Base-by-base conservation (phyloP, 225 moss, liverwort and hornwort genomes). In the Neckera pumila region DNA sequence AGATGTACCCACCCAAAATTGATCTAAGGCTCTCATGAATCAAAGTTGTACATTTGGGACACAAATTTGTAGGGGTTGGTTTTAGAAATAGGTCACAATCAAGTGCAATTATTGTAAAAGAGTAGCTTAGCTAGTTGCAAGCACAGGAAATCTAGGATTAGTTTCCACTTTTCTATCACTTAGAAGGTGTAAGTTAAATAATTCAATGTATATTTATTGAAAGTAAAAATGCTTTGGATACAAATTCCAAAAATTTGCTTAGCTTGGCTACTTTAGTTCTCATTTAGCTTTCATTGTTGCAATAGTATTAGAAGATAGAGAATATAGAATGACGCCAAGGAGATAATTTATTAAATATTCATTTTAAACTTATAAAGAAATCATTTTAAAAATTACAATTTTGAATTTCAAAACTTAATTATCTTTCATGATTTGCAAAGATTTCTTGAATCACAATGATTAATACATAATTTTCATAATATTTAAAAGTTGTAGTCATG, bases 151-250 rank as follows among this genome's bases (percentile, higher is more conserved):
- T 71, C 3, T 42, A 42, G 27, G 5, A 0, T 43, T 72, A 26
- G 17, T 72, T 43, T 16, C 16, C 3, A 71, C 15, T 27, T 70
- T 73, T 51, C 12, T 75, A 7, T 49, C 7, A 75, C 8, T 34
- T 21, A 12, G 8, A 34, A 13, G 3, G 12, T 76, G 0, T 21
- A 7, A 8, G 8, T 51, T 31, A 9, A 53, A 22, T 53, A 53
- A 21, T 34, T 33, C 8, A 22, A 9, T 9, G 9, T 22, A 3
- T 21, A 21, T 12, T 2, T 33, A 49, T 20, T 20, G 2, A 76
- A 34, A 53, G 8, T 14, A 21, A 22, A 49, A 53, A 53, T 36
- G 3, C 2, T 1, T 9, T 36, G 0, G 3, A 36, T 36, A 23
- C 6, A 23, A 76, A 34, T 23, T 76, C 12, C 9, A 14, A 36